phyloP scores from a whole-genome alignment of 2,329 filamentous ascomycete genomes.

The Exophiala bonariae region DNA sequence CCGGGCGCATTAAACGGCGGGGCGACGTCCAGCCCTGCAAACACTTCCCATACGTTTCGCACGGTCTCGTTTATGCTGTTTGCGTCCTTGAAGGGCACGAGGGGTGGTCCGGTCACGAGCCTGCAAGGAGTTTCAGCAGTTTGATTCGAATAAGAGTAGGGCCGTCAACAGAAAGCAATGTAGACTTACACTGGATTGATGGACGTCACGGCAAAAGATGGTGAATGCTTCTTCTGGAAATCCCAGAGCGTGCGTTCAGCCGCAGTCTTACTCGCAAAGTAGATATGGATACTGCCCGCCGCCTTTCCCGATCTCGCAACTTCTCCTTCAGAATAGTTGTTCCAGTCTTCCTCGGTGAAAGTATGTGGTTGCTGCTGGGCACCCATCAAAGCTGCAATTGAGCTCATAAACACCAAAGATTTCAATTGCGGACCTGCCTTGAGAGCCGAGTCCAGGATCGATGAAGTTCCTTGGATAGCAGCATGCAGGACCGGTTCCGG shows the following conservation, averaged over 20 bases:
- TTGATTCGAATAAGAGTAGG: too few species aligned
- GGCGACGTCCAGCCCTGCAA: conserved; percentile 23
- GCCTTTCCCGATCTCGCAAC: conserved; percentile 38
- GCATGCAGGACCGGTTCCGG: conserved; percentile 9
- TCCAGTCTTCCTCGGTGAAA: conserved; percentile 52
- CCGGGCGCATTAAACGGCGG: conserved; percentile 16
- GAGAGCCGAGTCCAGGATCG: conserved; percentile 8
- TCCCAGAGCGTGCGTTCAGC: conserved; percentile 25
- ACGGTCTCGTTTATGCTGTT: conserved; percentile 40
- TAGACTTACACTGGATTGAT: conserved; percentile 47
- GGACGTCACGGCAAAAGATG: conserved; percentile 37
- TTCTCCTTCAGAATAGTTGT: conserved; percentile 35
- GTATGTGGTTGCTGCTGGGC: conserved; percentile 37
- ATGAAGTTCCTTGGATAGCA: conserved; percentile 9
- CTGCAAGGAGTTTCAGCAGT: background rate
- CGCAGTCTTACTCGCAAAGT: conserved; percentile 20
- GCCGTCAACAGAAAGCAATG: background rate
- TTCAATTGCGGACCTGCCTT: conserved; percentile 25
- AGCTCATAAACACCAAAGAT: conserved; percentile 52
- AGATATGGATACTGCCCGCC: conserved; percentile 21
- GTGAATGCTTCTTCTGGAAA: conserved; percentile 23
- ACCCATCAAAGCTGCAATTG: conserved; percentile 50
- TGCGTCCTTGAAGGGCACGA: conserved; percentile 32
- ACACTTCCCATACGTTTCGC: conserved; percentile 22
- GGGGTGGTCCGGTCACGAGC: conserved; percentile 35